phyloP scores from a whole-genome alignment of 2,329 filamentous ascomycete genomes.

The Hypoxylon sp. region DNA sequence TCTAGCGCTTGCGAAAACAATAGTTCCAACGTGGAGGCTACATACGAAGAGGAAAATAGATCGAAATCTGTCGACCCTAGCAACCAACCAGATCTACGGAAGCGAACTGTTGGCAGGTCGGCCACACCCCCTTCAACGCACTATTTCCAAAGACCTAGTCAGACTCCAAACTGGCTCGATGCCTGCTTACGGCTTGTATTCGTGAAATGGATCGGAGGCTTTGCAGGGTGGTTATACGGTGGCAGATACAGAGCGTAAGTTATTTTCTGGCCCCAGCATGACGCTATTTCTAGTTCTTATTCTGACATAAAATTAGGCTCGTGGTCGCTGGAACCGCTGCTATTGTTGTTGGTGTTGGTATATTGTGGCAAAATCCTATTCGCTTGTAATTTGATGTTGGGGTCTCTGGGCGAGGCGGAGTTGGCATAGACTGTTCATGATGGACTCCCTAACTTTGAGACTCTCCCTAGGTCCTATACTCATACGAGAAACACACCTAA shows the following conservation, averaged over 20 bases:
- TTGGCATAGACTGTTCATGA: constrained; percentile 27
- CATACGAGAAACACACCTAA: constrained; percentile 4
- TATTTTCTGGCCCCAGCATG: constrained; percentile 15
- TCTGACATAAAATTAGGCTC: constrained; percentile 38
- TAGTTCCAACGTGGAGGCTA: constrained; percentile 22
- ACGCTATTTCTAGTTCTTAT: constrained; percentile 3
- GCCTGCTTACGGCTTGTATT: constrained; percentile 57
- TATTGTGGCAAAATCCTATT: constrained; percentile 38
- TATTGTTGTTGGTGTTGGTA: constrained; percentile 37
- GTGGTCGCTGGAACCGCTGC: constrained; percentile 39
- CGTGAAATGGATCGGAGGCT: constrained; percentile 59
- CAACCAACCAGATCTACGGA: constrained; percentile 35
- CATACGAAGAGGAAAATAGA: constrained; percentile 18
- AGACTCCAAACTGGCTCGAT: constrained; percentile 52
- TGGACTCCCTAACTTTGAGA: constrained; percentile 2
- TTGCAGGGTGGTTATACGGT: constrained; percentile 55
- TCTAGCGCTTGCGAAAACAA: constrained; percentile 18
- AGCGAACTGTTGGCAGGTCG: constrained; percentile 39
- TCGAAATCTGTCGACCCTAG: constrained; percentile 32
- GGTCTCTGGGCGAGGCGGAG: constrained; percentile 6
- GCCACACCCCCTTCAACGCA: constrained; percentile 34
- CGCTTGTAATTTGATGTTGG: constrained; percentile 20
- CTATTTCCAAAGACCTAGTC: constrained; percentile 19
- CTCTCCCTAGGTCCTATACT: constrained; percentile 19
- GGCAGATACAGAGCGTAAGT: constrained; percentile 54